Evolutionary conservation across 441 rosid species (phyloP).

Genomic region (Brassica balearica): DNA sequence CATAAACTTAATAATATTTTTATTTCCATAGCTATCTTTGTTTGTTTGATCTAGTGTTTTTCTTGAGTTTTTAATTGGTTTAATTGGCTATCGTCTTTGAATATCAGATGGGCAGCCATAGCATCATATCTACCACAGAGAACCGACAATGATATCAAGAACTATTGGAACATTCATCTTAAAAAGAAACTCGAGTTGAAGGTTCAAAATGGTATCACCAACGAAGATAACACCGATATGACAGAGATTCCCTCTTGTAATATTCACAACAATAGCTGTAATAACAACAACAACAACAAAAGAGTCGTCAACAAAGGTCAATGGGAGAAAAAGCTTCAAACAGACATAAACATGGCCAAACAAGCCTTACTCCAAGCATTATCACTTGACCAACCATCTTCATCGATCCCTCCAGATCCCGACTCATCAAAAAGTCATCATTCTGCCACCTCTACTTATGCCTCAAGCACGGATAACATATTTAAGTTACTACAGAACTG

Average conservation of each 20-base stretch:
- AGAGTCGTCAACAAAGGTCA: constrained; percentile 42
- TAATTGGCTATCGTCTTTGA: constrained; percentile 14
- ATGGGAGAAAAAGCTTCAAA: constrained; percentile 47
- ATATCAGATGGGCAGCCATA: constrained; percentile 95
- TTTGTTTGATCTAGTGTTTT: neutral
- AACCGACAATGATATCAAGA: constrained; percentile 96
- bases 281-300: constrained; percentile 17
- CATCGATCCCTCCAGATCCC: constrained; percentile 20
- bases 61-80: no score
- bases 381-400: constrained; percentile 41
- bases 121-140: constrained; percentile 96
- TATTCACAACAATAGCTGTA: constrained; percentile 8
- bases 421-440: constrained; percentile 32
- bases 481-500: constrained; percentile 87
- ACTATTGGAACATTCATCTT: constrained; percentile 95
- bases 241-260: constrained; percentile 14
- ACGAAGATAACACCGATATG: constrained; percentile 26
- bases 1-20: neutral
- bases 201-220: constrained; percentile 42
- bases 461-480: constrained; percentile 89
- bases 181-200: constrained; percentile 85
- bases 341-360: constrained; percentile 51
- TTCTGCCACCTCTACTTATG: constrained; percentile 57
- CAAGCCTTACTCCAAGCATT: constrained; percentile 45
- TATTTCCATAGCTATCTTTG: neutral